Evolutionary conservation across 441 rosid species (phyloP), one percentile per base, ranked within the genome.

Genomic region (Pelargonium myrrhifolium): DNA sequence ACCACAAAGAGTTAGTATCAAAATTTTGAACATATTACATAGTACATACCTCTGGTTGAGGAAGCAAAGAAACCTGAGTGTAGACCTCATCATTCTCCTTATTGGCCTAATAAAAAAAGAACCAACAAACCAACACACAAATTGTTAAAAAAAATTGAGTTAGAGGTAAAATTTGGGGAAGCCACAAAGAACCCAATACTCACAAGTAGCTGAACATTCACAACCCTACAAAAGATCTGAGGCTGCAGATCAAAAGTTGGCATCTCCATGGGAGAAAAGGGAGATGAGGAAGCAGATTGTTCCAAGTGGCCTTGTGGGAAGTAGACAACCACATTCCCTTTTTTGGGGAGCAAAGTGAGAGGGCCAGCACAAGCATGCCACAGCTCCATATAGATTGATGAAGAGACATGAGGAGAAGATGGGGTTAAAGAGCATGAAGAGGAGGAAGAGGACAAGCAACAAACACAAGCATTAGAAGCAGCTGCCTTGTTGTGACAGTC

Each of bases 361-460:
- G 96, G 95, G 14, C 97, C 97, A 80, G 96, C 97, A 81, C 96
- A 89, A 74, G 97, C 96, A 84, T 89, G 93, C 97, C 97, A 88
- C 3, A 90, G 91, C 83, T 85, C 95, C 75, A 87, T 76, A 78
- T 89, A 89, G 39, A 84, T 84, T 49, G 93, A 83, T 63, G 94
- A 82, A 12, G 82, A 77, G 65, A 76, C 67, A 68, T 81, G 74
- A 63, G 85, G 76, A 12, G 84, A 65, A 65, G 92, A 79, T 18
- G 89, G 80, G 73, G 80, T 80, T 39, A 86, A 80, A 56, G 92
- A 84, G 63, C 85, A 81, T 2, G 83, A 85, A 64, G 95, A 85
- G 39, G 76, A 83, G 45, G 87, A 84, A 73, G 87, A 86, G 62
- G 83, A 82, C 68, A 83, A 81, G 62, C 81, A 84, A 24, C 66